Evolutionary conservation across 2,329 filamentous ascomycete species (phyloP).

Genomic region (Phialophora macrospora): DNA sequence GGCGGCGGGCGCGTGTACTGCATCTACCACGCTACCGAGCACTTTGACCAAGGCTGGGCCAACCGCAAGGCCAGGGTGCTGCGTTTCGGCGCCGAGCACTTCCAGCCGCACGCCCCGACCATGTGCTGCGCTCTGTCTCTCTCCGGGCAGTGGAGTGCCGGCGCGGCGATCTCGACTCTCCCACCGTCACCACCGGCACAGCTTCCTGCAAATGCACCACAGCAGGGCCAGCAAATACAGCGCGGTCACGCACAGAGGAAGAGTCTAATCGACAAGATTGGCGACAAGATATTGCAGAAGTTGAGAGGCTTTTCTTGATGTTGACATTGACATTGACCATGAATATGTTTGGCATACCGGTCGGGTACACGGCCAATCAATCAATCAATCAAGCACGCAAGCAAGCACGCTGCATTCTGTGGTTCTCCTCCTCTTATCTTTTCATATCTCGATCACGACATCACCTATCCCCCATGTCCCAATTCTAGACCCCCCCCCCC

Average conservation of each 20-base stretch:
- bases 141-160: slow-evolving; percentile 8
- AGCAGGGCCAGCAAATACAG: background rate
- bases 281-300: slow-evolving; percentile 1
- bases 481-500: background rate
- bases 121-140: slow-evolving; percentile 34
- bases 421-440: background rate
- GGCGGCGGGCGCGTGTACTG: slow-evolving; percentile 31
- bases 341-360: background rate
- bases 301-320: background rate
- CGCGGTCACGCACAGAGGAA: background rate
- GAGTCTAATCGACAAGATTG: slow-evolving; percentile 15
- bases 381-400: background rate
- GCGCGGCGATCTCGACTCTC: background rate
- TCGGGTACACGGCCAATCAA: background rate
- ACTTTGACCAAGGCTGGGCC: slow-evolving; percentile 34
- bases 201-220: background rate
- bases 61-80: slow-evolving; percentile 38
- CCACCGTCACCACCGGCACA: background rate
- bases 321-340: background rate
- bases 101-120: slow-evolving; percentile 24
- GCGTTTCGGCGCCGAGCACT: slow-evolving; percentile 24
- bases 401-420: background rate
- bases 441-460: background rate
- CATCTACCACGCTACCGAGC: slow-evolving; percentile 38
- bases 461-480: background rate